Evolutionary conservation across 176 grass and related monocot genomes (phyloP).

Genomic region (Aegilops tauschii): DNA sequence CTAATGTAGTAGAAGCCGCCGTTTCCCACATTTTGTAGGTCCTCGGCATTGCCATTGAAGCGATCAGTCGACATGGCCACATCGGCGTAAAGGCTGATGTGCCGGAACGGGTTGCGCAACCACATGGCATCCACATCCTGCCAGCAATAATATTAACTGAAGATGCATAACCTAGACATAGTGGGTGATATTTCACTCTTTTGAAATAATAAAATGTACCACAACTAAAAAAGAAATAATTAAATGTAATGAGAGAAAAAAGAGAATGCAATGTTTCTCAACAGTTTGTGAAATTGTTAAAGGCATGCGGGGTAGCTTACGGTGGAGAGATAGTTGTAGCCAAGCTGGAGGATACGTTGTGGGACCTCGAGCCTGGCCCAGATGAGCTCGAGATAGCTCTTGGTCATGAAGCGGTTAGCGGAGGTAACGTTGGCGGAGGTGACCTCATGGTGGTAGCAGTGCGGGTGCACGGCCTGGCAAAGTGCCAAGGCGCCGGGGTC

Average conservation of each 20-base stretch:
- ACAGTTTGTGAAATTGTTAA: not conserved
- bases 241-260: not conserved
- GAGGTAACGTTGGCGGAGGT: constrained; percentile 14
- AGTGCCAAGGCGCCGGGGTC: too few species aligned
- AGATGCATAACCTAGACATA: not conserved
- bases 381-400: constrained; percentile 59
- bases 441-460: constrained; percentile 56
- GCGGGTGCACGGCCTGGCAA: constrained; percentile 35
- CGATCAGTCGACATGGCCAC: constrained; percentile 23
- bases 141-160: not conserved
- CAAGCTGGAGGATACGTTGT: constrained; percentile 46
- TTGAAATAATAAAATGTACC: not conserved
- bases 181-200: not conserved
- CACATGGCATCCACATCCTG: constrained; percentile 57
- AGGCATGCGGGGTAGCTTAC: not conserved
- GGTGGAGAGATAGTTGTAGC: constrained; percentile 72
- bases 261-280: not conserved
- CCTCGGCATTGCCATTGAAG: constrained; percentile 28
- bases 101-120: too few species aligned
- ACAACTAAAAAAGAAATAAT: too few species aligned
- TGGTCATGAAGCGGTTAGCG: constrained; percentile 38
- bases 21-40: constrained; percentile 31
- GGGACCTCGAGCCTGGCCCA: constrained; percentile 62
- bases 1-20: constrained; percentile 49
- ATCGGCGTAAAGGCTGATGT: too few species aligned